Conservation (phyloP, 2,329 filamentous ascomycete genomes). For the Clarireedia homoeocarpa region DNA sequence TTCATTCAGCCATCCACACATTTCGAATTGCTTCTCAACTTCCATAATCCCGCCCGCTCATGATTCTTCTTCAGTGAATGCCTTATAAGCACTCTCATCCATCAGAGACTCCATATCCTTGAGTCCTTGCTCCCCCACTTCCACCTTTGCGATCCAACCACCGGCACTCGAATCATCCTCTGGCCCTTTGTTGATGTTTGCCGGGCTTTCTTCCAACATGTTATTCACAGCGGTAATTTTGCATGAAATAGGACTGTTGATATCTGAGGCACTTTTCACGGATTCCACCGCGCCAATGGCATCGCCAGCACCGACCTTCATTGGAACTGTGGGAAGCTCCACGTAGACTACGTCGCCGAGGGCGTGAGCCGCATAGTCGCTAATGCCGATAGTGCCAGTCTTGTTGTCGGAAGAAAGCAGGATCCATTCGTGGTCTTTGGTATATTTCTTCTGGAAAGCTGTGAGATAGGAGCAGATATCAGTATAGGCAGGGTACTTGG, state of each 20-base stretch:
- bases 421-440: slow-evolving; percentile 97
- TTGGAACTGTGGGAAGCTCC: slow-evolving; percentile 71
- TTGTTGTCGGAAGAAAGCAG: slow-evolving; percentile 78
- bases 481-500: background rate
- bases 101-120: slow-evolving; percentile 70
- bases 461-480: background rate
- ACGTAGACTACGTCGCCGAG: slow-evolving; percentile 97
- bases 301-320: slow-evolving; percentile 67
- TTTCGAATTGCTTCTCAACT: background rate
- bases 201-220: slow-evolving; percentile 74
- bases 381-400: slow-evolving; percentile 77
- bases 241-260: slow-evolving; percentile 80
- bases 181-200: slow-evolving; percentile 80
- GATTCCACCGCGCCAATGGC: slow-evolving; percentile 92
- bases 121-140: slow-evolving; percentile 57
- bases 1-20: slow-evolving; percentile 2
- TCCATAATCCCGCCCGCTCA: background rate
- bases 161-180: slow-evolving; percentile 67
- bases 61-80: slow-evolving; percentile 46
- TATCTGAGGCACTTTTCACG: slow-evolving; percentile 97
- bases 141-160: slow-evolving; percentile 88
- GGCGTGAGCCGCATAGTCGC: slow-evolving; percentile 80
- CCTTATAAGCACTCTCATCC: slow-evolving; percentile 69
- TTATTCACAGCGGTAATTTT: slow-evolving; percentile 68
- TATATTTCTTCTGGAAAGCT: slow-evolving; percentile 63